A percentile compares a stretch with the other conserved stretches of the same genome.
phyloP scores from a whole-genome alignment of 169 alveolate genomes.

The Eimeria sp. region DNA sequence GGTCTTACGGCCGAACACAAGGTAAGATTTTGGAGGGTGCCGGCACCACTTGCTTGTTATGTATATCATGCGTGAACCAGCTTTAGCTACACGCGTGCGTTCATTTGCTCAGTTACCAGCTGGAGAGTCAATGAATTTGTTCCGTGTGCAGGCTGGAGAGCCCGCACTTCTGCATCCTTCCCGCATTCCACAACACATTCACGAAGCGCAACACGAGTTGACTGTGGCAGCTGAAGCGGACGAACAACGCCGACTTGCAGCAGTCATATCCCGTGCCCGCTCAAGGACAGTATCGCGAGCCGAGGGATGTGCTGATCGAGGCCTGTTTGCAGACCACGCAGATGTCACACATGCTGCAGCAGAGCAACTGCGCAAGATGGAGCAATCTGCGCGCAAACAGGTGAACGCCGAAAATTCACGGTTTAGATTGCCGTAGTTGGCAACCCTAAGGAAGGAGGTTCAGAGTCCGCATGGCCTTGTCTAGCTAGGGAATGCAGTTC shows the following conservation, averaged over 20 bases:
- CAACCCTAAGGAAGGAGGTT: background rate
- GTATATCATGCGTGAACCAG: background rate
- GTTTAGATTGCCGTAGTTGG: background rate
- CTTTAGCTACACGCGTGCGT: background rate
- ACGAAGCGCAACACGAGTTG: slow-evolving; percentile 33
- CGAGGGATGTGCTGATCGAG: background rate
- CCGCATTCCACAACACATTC: slow-evolving; percentile 38
- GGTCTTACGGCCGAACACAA: background rate
- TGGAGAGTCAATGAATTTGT: background rate
- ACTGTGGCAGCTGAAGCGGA: background rate
- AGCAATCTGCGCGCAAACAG: background rate
- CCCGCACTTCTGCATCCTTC: background rate
- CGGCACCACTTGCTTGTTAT: background rate
- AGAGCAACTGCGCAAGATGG: slow-evolving; percentile 43
- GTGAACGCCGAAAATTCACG: background rate
- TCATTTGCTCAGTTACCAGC: background rate
- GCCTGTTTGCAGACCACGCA: background rate
- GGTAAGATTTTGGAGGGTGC: background rate
- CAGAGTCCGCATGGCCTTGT: background rate
- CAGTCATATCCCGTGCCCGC: slow-evolving; percentile 43
- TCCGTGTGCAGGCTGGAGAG: background rate
- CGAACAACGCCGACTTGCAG: slow-evolving; percentile 50
- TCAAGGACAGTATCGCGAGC: slow-evolving; percentile 31
- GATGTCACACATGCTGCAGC: slow-evolving; percentile 49
- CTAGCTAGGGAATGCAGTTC: background rate